Conservation (phyloP, 306 rosid species). For the Cicer judaicum region DNA sequence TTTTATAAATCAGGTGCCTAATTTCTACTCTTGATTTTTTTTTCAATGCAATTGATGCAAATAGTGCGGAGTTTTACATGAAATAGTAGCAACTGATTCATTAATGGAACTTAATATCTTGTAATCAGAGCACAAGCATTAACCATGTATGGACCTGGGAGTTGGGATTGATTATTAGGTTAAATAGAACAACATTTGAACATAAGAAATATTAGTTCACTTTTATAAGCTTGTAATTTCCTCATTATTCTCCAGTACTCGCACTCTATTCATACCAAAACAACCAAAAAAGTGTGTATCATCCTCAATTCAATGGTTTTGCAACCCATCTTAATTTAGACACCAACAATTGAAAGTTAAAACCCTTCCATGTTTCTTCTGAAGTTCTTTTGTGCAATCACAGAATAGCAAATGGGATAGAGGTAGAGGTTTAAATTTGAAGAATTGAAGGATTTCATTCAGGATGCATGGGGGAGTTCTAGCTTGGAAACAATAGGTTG, state of each 20-base stretch:
- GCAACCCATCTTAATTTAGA: neutral
- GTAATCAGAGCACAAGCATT: constrained; percentile 2
- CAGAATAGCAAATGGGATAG: neutral
- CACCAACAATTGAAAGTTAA: neutral
- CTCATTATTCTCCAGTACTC: neutral
- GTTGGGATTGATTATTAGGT: constrained; percentile 10
- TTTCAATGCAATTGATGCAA: constrained; percentile 1
- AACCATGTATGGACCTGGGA: neutral
- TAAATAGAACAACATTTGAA: constrained; percentile 12
- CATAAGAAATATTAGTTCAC: neutral
- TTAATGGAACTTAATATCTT: neutral
- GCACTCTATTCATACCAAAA: neutral
- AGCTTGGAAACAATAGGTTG: neutral
- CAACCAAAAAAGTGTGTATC: neutral
- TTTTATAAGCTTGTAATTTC: neutral
- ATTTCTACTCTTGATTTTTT: constrained; percentile 9
- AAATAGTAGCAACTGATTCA: constrained; percentile 2
- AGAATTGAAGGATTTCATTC: constrained; percentile 11
- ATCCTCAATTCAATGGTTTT: neutral
- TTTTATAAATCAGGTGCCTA: constrained; percentile 61
- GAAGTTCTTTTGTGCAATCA: constrained; percentile 3
- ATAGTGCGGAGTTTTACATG: neutral
- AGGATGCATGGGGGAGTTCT: neutral
- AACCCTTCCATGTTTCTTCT: constrained; percentile 10
- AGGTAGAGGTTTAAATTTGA: constrained; percentile 1